phyloP scores from a whole-genome alignment of 192 early-diverging fungal species.

The Mortierella claussenii region DNA sequence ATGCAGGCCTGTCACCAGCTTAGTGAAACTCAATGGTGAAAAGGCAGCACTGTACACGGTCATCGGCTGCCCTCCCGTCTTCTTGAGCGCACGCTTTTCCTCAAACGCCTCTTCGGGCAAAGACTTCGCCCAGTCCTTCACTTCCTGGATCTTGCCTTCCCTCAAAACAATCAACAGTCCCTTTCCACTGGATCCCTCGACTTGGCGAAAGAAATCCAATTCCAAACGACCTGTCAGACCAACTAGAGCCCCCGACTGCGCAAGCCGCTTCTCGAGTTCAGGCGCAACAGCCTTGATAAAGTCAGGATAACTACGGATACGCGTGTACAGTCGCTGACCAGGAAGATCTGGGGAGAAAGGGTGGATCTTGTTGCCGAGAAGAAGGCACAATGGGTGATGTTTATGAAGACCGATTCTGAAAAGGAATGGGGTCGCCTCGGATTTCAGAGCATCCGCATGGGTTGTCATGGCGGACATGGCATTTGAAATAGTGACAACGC shows the following conservation, averaged over 20 bases:
- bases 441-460: background rate
- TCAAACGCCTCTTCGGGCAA: slow-evolving; percentile 6
- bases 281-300: slow-evolving; percentile 18
- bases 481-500: no score
- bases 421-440: background rate
- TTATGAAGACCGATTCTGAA: background rate
- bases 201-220: slow-evolving; percentile 29
- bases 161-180: slow-evolving; percentile 18
- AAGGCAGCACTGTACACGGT: slow-evolving; percentile 17
- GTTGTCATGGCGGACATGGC: no score
- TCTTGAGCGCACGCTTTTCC: slow-evolving; percentile 16
- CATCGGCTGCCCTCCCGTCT: slow-evolving; percentile 6
- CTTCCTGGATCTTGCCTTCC: slow-evolving; percentile 13
- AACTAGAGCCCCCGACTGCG: slow-evolving; percentile 5
- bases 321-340: slow-evolving; percentile 12
- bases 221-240: slow-evolving; percentile 7
- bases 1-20: slow-evolving; percentile 14
- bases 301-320: slow-evolving; percentile 25
- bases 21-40: slow-evolving; percentile 25
- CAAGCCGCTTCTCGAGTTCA: slow-evolving; percentile 32
- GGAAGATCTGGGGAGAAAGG: background rate
- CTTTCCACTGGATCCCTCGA: slow-evolving; percentile 14
- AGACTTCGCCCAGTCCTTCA: slow-evolving; percentile 15
- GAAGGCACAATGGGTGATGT: slow-evolving; percentile 8
- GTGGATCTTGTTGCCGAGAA: slow-evolving; percentile 17